phyloP scores from a whole-genome alignment of 2,329 filamentous ascomycete genomes.

The Ciborinia camelliae region DNA sequence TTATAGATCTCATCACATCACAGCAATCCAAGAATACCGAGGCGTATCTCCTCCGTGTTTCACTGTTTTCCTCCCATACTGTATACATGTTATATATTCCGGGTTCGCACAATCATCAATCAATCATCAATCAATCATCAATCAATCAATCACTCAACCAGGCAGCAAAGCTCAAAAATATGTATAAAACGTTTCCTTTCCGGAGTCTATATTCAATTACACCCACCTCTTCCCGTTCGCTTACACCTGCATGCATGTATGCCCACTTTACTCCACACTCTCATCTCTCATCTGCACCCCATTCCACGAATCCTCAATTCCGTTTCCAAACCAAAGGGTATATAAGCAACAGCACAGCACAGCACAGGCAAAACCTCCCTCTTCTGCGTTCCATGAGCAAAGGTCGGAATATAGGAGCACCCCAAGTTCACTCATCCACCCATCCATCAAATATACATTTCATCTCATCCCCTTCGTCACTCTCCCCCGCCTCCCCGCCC shows the following conservation, averaged over 20 bases:
- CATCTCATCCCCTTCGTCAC: neutral
- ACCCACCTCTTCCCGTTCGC: neutral
- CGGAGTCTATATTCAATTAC: constrained; percentile 21
- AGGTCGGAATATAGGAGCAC: no score
- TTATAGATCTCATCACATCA: no score
- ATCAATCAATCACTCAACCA: neutral
- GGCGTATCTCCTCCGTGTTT: no score
- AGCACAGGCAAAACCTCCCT: neutral
- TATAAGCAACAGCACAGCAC: constrained; percentile 18
- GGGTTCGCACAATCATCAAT: neutral
- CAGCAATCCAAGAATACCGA: no score
- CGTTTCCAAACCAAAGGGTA: constrained; percentile 17
- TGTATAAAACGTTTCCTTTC: constrained; percentile 5
- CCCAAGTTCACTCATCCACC: neutral
- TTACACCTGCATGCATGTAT: neutral
- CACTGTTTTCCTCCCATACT: neutral
- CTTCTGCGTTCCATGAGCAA: neutral
- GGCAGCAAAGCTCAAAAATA: neutral
- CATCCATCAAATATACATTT: constrained; percentile 4
- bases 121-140: neutral
- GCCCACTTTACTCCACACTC: neutral
- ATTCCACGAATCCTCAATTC: neutral
- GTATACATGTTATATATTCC: neutral
- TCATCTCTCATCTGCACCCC: neutral
- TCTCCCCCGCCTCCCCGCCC: neutral